Evolutionary conservation across 2,329 filamentous ascomycete species (phyloP).

Genomic region (Penicillium vulpinum): DNA sequence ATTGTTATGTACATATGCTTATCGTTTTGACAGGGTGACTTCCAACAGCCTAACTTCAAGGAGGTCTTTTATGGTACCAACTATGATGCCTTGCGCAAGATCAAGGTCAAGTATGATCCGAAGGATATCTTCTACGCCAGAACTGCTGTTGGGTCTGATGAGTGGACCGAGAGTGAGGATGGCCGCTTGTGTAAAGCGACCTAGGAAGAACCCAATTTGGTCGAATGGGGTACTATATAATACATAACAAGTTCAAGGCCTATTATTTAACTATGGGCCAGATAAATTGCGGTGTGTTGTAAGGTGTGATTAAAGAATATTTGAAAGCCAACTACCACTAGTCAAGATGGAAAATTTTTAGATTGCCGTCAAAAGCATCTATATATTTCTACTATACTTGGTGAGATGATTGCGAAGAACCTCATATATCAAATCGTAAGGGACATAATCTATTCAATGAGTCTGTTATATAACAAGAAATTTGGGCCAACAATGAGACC

Average conservation of each 20-base stretch:
- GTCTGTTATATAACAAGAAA: not conserved
- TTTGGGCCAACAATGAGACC: not conserved
- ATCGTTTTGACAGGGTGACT: slow-evolving; percentile 24
- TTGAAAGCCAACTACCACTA: too few species aligned
- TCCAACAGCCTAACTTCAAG: slow-evolving; percentile 38
- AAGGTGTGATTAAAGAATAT: not conserved
- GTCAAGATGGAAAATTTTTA: too few species aligned
- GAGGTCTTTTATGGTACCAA: slow-evolving; percentile 41
- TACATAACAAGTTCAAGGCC: not conserved
- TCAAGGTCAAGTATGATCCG: slow-evolving; percentile 45
- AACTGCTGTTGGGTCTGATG: slow-evolving; percentile 6
- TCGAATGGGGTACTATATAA: not conserved
- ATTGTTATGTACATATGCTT: not conserved
- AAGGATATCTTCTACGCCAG: slow-evolving; percentile 35
- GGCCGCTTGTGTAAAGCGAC: not conserved
- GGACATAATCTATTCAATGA: not conserved
- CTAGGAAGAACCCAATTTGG: not conserved
- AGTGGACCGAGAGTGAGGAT: slow-evolving; percentile 2
- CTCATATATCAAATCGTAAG: not conserved
- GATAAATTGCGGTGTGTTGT: not conserved
- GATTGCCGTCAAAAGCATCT: not conserved
- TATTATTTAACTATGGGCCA: not conserved
- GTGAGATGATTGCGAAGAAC: not conserved
- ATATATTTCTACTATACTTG: not conserved
- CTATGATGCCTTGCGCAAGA: slow-evolving; percentile 32